Evolutionary conservation across 1,284 basidiomycete species (phyloP), one percentile per base, ranked within the genome.

Genomic region (Peniophora sp.): DNA sequence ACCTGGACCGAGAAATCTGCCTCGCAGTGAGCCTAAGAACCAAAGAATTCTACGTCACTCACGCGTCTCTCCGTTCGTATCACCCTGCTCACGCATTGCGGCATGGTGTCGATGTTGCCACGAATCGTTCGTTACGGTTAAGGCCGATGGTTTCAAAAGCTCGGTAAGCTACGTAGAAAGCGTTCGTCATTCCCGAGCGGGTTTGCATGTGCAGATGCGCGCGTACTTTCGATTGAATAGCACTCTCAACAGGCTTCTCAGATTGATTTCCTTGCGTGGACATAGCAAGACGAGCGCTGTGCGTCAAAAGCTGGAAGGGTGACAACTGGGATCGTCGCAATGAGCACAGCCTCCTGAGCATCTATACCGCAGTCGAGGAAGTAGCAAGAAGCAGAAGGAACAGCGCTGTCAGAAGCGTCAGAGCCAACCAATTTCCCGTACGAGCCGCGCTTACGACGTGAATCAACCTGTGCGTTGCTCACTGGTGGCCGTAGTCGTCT

Each of bases 31-130:
- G 55, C 43, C 52, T 52, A 53, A 36, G 52, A 23, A 36, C 52
- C 38, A 51, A 49, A 57, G 58, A 50, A 52, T 56, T 53, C 47
- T 55, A 41, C n/a, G 46, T 41, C 36, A 77, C 83, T 59, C 71
- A 90, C 87, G 88, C 35, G 88, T 88, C 63, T 81, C 79, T 43
- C 78, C 80, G 58, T 71, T 78, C 41, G 74, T 77, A 55, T 75
- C 81, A 50, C 73, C 78, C 65, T 78, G 71, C 49, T 74, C 78
- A 61, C 77, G 74, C 88, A 90, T 90, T 47, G 87, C 70, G 49
- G 75, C 74, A 67, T 90, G 87, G 69, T 89, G 82, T 59, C 81
- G 75, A 66, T 90, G 87, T 67, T 85, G 73, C 75, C 78, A 81
- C 45, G 86, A 88, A 61, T 89, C 83, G 66, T 90, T 90, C 44